Evolutionary conservation across 371 early-diverging fungal species (phyloP), one percentile per base, ranked within the genome.

Genomic region (Aphelidium insulamus): DNA sequence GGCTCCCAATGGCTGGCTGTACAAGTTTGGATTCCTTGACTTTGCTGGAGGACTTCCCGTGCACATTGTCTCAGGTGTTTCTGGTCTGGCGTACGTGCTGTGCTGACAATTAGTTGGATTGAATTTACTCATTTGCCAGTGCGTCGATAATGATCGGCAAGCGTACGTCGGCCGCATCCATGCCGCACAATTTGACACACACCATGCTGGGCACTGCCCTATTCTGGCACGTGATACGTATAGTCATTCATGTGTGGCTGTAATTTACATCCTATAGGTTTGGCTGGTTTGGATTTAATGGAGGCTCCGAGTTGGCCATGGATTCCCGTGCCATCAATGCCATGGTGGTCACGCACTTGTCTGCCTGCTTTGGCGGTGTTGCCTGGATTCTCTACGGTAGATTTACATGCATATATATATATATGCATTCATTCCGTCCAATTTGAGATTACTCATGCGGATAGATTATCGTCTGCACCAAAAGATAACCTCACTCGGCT

Each of bases 11-110:
- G 87, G 90, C 3, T 88, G 84, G 85, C 51, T 70, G 34, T 50
- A 45, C 33, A 63, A 63, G 30, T 43, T 85, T 39, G 85, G 85
- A 18, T 60, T 45, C 29, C 55, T 76, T 22, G 83, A 84, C 53
- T 85, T 70, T 36, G 86, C 85, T 21, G 83, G 84, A 14, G 86
- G 87, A 21, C 80, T 78, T 9, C 84, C 86, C 17, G 91, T 91
- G 30, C 87, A 91, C 45, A 77, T 86, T 21, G 55, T 76, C 12
- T 77, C 81, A 36, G 91, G 91, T 8, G 72, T 76, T 41, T 75
- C 81, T 26, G 87, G 80, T 32, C 61, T 87, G 36, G 85, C 86
- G 3, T 83, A 78, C 48, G 66, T n/a, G n/a, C n/a, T n/a, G n/a
- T n/a, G n/a, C n/a, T n/a, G n/a, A n/a, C n/a, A n/a, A n/a, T n/a